Percentiles rank a stretch among this genome's conserved stretches.
Evolutionary conservation across 345 rosid species (phyloP).

Genomic region (Hibiscus syriacus): DNA sequence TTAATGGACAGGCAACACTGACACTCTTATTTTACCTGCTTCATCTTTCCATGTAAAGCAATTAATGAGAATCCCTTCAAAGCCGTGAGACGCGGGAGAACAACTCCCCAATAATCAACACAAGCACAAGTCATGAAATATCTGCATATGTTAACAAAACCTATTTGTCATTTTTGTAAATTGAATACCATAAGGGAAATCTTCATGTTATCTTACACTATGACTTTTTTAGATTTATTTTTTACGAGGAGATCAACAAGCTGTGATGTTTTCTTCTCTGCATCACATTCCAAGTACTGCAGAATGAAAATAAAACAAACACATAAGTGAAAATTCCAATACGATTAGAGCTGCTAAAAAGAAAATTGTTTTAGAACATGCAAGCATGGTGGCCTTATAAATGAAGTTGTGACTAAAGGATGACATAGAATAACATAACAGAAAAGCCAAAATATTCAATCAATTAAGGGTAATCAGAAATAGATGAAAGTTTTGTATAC

Average conservation of each 20-base stretch:
- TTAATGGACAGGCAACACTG: background rate
- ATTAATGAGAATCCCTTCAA: conserved; percentile 59
- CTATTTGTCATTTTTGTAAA: background rate
- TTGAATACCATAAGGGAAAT: background rate
- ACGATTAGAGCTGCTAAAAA: background rate
- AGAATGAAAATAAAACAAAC: conserved; percentile 10
- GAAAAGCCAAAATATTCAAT: no score
- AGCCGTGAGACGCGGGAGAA: conserved; percentile 55
- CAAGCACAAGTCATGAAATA: conserved; percentile 96
- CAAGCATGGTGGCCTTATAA: background rate
- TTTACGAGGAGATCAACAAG: conserved; percentile 63
- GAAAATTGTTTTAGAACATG: background rate
- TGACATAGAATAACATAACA: background rate
- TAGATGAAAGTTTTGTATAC: no score
- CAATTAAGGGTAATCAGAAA: no score
- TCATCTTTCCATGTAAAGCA: conserved; percentile 89
- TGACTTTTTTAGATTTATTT: conserved; percentile 63
- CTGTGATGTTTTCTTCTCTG: conserved; percentile 75
- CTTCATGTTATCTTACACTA: conserved; percentile 49
- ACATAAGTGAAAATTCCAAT: background rate
- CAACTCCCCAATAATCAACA: conserved; percentile 91
- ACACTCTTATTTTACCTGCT: conserved; percentile 47
- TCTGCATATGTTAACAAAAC: conserved; percentile 30
- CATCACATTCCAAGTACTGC: conserved; percentile 88
- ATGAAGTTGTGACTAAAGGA: background rate